These are phyloP conservation scores for Karstenula rhodostoma DNA, from an alignment of 2,329 filamentous ascomycete species.

Conservation along the genomic window DNA sequence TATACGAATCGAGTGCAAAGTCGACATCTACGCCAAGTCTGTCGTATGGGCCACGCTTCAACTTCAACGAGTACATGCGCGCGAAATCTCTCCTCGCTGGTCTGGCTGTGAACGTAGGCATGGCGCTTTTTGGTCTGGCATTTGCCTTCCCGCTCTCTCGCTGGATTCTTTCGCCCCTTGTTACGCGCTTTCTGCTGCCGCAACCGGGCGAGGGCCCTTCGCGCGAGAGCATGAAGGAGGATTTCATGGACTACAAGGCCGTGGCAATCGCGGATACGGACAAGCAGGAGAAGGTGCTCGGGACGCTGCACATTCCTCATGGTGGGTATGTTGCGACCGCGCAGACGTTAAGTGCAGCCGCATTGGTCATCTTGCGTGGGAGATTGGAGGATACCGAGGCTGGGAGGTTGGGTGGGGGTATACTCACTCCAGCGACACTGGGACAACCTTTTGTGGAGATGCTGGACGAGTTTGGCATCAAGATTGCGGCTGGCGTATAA, in stretches of 20 bases:
- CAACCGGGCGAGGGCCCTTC: slow-evolving; percentile 44
- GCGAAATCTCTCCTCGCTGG: slow-evolving; percentile 60
- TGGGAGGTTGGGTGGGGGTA: slow-evolving; percentile 67
- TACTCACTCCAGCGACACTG: slow-evolving; percentile 76
- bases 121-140: slow-evolving; percentile 56
- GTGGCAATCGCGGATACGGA: slow-evolving; percentile 65
- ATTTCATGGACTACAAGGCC: slow-evolving; percentile 70
- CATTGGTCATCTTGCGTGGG: slow-evolving; percentile 70
- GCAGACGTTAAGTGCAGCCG: slow-evolving; percentile 69
- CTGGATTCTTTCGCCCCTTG: slow-evolving; percentile 44
- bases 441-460: slow-evolving; percentile 73
- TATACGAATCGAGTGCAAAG: slow-evolving; percentile 51
- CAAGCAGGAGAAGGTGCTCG: slow-evolving; percentile 62
- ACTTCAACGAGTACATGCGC: slow-evolving; percentile 64
- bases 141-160: slow-evolving; percentile 63
- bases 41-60: slow-evolving; percentile 65
- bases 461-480: slow-evolving; percentile 67
- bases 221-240: slow-evolving; percentile 62
- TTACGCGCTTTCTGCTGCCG: slow-evolving; percentile 41
- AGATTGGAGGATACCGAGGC: slow-evolving; percentile 57
- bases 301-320: slow-evolving; percentile 65
- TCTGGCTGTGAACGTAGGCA: slow-evolving; percentile 57
- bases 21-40: slow-evolving; percentile 52
- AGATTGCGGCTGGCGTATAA: slow-evolving; percentile 52
- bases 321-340: slow-evolving; percentile 74